Conservation (phyloP, 805 yeast genomes). For the Schizosaccharomyces japonicus region DNA sequence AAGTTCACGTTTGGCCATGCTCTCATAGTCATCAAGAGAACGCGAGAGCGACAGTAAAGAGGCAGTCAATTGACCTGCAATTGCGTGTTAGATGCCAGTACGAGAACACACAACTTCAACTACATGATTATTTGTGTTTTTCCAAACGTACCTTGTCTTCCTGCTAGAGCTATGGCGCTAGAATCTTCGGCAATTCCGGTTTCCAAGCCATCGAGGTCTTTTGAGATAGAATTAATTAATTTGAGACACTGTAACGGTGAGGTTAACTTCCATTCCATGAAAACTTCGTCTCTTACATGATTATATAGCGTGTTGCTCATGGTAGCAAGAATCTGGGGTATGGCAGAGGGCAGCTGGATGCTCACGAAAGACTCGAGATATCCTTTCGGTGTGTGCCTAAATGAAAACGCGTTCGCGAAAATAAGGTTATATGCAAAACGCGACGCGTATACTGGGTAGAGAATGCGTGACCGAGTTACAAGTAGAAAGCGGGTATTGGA, state of each 20-base stretch:
- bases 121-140: no score
- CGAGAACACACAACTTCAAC: no score
- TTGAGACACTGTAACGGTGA: neutral
- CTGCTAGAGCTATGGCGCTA: neutral
- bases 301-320: constrained; percentile 3
- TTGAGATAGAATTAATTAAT: neutral
- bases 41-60: constrained; percentile 51
- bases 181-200: neutral
- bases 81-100: no score
- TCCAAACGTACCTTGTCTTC: neutral
- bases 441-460: no score
- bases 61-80: constrained; percentile 41
- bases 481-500: no score
- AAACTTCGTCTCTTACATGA: neutral
- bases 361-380: no score
- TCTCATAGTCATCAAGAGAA: constrained; percentile 47
- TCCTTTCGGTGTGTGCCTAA: no score
- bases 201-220: neutral
- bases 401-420: no score
- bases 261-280: neutral
- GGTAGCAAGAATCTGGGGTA: no score
- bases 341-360: no score
- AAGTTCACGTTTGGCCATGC: constrained; percentile 34
- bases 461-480: no score
- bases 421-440: no score